Percentiles rank a stretch among this genome's conserved stretches.
Conservation (phyloP, 805 yeast species). For the Wickerhamiella alocasiicola region DNA sequence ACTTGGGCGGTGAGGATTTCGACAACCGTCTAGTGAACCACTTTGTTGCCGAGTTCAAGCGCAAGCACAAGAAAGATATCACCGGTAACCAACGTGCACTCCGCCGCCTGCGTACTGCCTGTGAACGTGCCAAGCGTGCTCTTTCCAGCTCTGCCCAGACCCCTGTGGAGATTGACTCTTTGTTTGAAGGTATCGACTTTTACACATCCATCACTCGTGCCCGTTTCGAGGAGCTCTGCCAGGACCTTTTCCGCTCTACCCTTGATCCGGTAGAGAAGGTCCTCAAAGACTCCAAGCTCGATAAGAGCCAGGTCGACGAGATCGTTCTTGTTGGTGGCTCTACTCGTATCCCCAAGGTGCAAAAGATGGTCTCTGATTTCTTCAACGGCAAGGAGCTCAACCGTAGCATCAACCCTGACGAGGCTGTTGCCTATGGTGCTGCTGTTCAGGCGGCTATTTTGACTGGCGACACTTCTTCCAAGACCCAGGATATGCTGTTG, state of each 20-base stretch:
- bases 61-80: slow-evolving; percentile 93
- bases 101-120: slow-evolving; percentile 85
- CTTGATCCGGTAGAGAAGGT: slow-evolving; percentile 94
- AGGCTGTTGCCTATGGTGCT: slow-evolving; percentile 98
- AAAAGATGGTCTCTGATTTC: slow-evolving; percentile 89
- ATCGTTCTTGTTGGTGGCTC: slow-evolving; percentile 96
- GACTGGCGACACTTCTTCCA: slow-evolving; percentile 87
- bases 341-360: slow-evolving; percentile 95
- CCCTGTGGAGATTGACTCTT: slow-evolving; percentile 90
- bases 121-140: slow-evolving; percentile 95
- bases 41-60: slow-evolving; percentile 91
- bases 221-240: slow-evolving; percentile 91
- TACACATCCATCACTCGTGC: slow-evolving; percentile 93
- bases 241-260: slow-evolving; percentile 85
- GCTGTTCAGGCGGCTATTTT: slow-evolving; percentile 98
- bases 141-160: slow-evolving; percentile 92
- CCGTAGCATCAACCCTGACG: slow-evolving; percentile 95
- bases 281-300: slow-evolving; percentile 79
- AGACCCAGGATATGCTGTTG: slow-evolving; percentile 88
- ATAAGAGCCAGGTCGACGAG: slow-evolving; percentile 78
- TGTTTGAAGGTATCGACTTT: slow-evolving; percentile 89
- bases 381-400: slow-evolving; percentile 97
- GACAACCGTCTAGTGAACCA: slow-evolving; percentile 90
- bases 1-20: too few species aligned
- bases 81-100: slow-evolving; percentile 83